These are phyloP conservation scores for Pseudohalonectria lignicola DNA, from an alignment of 2,329 filamentous ascomycete genomes.

Conservation along the genomic window DNA sequence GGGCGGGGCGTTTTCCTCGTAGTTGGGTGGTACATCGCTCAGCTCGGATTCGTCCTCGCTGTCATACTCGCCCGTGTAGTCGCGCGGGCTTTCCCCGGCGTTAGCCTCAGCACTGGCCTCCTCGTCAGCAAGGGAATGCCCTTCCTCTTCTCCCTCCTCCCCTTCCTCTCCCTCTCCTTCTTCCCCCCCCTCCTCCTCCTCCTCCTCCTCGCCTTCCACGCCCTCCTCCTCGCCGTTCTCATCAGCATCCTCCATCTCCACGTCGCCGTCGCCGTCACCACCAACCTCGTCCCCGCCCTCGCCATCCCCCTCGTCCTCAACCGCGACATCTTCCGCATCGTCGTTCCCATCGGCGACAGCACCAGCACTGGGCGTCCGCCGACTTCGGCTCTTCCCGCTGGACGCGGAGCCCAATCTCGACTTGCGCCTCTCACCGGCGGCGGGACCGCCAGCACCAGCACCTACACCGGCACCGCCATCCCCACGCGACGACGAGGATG, in stretches of 20 bases:
- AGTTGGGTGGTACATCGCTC: constrained; percentile 50
- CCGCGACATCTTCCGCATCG: constrained; percentile 19
- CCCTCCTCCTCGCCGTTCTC: constrained; percentile 13
- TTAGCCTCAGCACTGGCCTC: constrained; percentile 29
- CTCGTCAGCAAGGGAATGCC: constrained; percentile 11
- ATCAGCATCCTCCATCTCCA: constrained; percentile 33
- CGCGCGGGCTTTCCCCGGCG: constrained; percentile 47
- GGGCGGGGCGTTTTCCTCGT: constrained; percentile 44
- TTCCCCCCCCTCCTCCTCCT: constrained; percentile 16
- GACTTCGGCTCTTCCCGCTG: constrained; percentile 31
- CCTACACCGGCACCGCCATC: constrained; percentile 5
- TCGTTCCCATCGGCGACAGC: constrained; percentile 14
- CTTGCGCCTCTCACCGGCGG: constrained; percentile 18
- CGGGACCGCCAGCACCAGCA: constrained; percentile 1
- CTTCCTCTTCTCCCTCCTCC: constrained; percentile 14
- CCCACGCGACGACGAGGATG: not conserved
- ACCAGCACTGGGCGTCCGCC: constrained; percentile 21
- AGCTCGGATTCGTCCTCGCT: constrained; percentile 61
- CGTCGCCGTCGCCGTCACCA: constrained; percentile 23
- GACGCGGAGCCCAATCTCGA: constrained; percentile 39
- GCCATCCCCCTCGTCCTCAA: constrained; percentile 26
- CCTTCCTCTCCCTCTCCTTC: constrained; percentile 19
- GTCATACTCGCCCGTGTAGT: constrained; percentile 24
- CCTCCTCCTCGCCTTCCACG: constrained; percentile 12
- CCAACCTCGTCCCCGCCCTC: constrained; percentile 15